Evolutionary conservation across 208 protist genomes (phyloP), one percentile per base, ranked within the genome.

Genomic region (Trypanosoma platydactyli): DNA sequence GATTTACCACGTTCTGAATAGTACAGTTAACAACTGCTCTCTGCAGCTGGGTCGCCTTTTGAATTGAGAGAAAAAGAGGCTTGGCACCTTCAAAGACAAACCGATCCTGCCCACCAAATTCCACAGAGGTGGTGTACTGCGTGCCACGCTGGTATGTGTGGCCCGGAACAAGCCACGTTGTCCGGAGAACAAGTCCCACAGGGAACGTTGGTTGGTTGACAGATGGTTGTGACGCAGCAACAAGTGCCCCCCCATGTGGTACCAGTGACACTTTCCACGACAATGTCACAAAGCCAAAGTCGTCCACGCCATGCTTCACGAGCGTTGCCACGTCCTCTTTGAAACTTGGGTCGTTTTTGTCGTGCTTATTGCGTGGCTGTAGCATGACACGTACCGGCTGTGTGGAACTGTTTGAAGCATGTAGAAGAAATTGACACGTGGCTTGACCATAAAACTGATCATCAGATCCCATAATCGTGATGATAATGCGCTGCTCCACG

Each of bases 241-340:
- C 63, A n/a, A 80, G 70, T 15, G 76, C 85, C 4, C 89, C 89
- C 20, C 89, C 89, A 48, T 84, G 79, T 13, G 86, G 89, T 16
- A 88, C 50, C 44, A 91, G 63, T 1, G 60, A 54, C 0, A 93
- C 85, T 11, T 78, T 48, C 86, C 90, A 95, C 55, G 80, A 87
- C 15, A 95, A 55, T 7, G 66, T 81, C 11, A 94, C 71, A 64
- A 83, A 94, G 29, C 90, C 90, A 72, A 92, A 95, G 68, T 93
- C 86, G 62, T 93, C 90, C 18, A 89, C 70, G 27, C 73, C 65
- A 51, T 79, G 70, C 45, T 61, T 57, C n/a, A 61, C 55, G 16
- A 95, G 84, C 1, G 64, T 52, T 13, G 71, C 71, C 29, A 84
- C 75, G 65, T 95, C 90, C 5, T 71, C 48, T 15, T 67, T 64